Evolutionary conservation across 1,284 basidiomycete species (phyloP), one percentile per base, ranked within the genome.

Genomic region (Trametes polyzona): DNA sequence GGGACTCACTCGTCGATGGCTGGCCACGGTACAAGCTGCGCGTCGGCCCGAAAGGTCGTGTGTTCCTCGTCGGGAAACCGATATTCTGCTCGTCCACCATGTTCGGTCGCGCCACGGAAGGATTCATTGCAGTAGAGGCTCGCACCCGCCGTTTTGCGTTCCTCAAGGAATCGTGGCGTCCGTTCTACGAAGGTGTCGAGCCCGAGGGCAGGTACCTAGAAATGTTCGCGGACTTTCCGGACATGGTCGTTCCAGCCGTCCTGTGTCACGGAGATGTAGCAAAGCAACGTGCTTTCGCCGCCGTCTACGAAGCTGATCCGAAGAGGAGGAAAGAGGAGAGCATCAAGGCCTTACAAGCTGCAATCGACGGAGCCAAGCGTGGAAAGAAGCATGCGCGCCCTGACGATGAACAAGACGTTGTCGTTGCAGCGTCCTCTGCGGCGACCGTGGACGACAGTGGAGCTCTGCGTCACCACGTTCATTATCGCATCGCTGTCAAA

Each of bases 161-260:
- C 21, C 35, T 60, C 33, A 60, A 60, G 42, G 58, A 60, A 23
- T 40, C 52, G 14, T 60, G 58, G 58, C 44, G 58, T 3, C 26
- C 39, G 4, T 46, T 17, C 37, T 47, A 52, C 33, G 37, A 46
- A n/a, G 23, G 33, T 11, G 40, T 52, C 4, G 21, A 43, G 6
- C 26, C 44, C 0, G 57, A 55, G 44, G 57, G 57, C 17, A 17
- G 5, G 5, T 41, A 41, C 14, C 42, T 59, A 5, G n/a, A 32
- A 5, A 8, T 35, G 21, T 35, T 59, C 19, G 19, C 32, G 9
- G 19, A 17, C 3, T 21, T 19, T 5, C 17, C n/a, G 12, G 37
- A 52, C 4, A 19, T 33, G 11, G 27, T 26, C 39, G 43, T 52
- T 7, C 57, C 57, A 1, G 48, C 48, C 17, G 16, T 52, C 3